These are phyloP conservation scores for Acacia melanoxylon DNA, from an alignment of 306 rosid genomes.

Conservation along the genomic window DNA sequence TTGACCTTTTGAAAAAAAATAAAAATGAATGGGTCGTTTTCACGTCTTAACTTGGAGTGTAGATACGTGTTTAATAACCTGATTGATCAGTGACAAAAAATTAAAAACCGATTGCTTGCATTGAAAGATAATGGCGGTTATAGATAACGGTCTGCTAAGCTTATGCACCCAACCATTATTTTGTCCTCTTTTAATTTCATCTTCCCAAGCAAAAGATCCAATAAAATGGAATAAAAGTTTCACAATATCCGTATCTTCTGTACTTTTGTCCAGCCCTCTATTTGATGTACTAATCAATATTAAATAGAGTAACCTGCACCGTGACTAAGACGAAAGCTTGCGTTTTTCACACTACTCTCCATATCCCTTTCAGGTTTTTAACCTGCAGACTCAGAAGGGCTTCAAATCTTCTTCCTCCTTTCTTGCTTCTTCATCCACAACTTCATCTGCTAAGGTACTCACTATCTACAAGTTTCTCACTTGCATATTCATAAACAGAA, in stretches of 20 bases:
- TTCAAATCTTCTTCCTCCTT: not conserved
- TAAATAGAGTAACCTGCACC: not conserved
- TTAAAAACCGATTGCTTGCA: not conserved
- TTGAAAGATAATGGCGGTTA: not conserved
- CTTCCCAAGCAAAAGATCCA: not conserved
- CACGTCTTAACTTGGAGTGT: not conserved
- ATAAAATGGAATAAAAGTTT: not conserved
- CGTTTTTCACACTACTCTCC: conserved; percentile 23
- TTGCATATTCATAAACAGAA: not conserved
- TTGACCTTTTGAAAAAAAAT: not conserved
- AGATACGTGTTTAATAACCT: not conserved
- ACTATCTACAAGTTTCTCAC: not conserved
- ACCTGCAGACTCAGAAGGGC: conserved; percentile 22
- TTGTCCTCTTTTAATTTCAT: not conserved
- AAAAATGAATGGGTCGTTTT: not conserved
- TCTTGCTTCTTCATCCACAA: conserved; percentile 24
- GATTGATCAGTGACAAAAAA: not conserved
- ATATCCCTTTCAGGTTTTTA: conserved; percentile 3
- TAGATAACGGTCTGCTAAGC: not conserved
- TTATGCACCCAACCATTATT: not conserved
- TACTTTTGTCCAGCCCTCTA: not conserved
- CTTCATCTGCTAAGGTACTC: conserved; percentile 30
- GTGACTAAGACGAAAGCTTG: not conserved
- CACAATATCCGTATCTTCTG: not conserved
- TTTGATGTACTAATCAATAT: not conserved